A percentile compares a stretch with the other conserved stretches of the same genome.
phyloP scores from a whole-genome alignment of 139 green algal genomes.

The Volvox reticuliferus region DNA sequence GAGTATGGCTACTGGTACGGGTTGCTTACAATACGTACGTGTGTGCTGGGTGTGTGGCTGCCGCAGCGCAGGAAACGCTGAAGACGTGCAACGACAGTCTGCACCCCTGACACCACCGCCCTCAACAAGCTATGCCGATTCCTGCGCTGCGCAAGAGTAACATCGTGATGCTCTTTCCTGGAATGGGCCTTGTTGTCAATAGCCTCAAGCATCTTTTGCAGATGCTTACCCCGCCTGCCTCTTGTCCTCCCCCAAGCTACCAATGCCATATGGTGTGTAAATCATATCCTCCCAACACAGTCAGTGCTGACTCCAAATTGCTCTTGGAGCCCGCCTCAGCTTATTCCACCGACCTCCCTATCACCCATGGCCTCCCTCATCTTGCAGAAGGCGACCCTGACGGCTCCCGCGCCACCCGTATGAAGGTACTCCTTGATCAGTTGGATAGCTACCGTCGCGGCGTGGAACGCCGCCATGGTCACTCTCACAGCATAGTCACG shows the following conservation, averaged over 20 bases:
- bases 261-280: too few species aligned
- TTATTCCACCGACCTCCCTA: too few species aligned
- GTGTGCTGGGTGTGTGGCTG: too few species aligned
- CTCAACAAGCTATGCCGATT: too few species aligned
- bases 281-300: too few species aligned
- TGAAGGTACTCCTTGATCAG: slow-evolving; percentile 25
- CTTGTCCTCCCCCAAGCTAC: not conserved
- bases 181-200: too few species aligned
- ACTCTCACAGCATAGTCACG: slow-evolving; percentile 4
- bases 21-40: too few species aligned
- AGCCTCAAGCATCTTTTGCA: not conserved
- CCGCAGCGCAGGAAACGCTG: too few species aligned
- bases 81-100: too few species aligned
- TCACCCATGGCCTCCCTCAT: not conserved
- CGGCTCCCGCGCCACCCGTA: slow-evolving; percentile 16
- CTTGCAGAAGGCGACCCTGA: slow-evolving; percentile 31
- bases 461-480: slow-evolving; percentile 35
- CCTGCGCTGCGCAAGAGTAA: too few species aligned
- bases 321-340: not conserved
- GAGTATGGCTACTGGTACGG: not conserved
- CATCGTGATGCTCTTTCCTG: too few species aligned
- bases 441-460: slow-evolving; percentile 35
- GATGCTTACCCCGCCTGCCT: not conserved
- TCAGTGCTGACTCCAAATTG: not conserved
- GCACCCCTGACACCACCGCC: too few species aligned